phyloP scores from a whole-genome alignment of 495 filamentous ascomycete genomes.

The Penicillium mononematosum region DNA sequence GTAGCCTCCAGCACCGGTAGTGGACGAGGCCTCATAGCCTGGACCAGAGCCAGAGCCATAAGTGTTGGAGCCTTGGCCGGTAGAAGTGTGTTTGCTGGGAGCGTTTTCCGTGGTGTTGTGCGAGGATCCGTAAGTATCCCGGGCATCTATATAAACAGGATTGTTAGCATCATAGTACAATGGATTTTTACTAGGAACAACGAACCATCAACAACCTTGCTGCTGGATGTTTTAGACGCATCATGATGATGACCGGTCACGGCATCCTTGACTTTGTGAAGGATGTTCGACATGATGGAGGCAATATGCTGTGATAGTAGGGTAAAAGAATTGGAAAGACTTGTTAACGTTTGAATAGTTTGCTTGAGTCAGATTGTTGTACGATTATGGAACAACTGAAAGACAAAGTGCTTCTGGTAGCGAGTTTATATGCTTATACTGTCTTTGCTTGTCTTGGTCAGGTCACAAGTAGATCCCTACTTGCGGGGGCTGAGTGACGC shows the following conservation, averaged over 20 bases:
- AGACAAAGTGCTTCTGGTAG: not conserved
- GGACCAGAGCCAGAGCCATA: not conserved
- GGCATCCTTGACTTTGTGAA: slow-evolving; percentile 75
- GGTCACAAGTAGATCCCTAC: not conserved
- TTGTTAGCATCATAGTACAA: slow-evolving; percentile 31
- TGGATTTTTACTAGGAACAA: not conserved
- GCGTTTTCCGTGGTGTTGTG: slow-evolving; percentile 6
- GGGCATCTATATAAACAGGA: slow-evolving; percentile 47
- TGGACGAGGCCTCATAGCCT: not conserved
- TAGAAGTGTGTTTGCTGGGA: slow-evolving; percentile 17
- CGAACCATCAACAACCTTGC: slow-evolving; percentile 12
- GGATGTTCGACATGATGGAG: slow-evolving; percentile 61
- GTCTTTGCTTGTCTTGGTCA: not conserved
- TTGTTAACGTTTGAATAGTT: not conserved
- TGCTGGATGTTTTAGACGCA: slow-evolving; percentile 31
- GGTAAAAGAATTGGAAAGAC: not conserved
- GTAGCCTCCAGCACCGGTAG: not conserved
- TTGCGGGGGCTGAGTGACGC: slow-evolving; percentile 19
- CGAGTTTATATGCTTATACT: not conserved
- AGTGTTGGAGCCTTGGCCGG: slow-evolving; percentile 7
- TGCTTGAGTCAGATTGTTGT: slow-evolving; percentile 2
- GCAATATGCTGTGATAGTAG: not conserved
- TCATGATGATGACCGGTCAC: slow-evolving; percentile 45
- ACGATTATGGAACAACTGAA: not conserved
- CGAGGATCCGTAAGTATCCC: slow-evolving; percentile 13